Conservation (phyloP, 352 stramenopile genomes). For the Pythium guiyangense region DNA sequence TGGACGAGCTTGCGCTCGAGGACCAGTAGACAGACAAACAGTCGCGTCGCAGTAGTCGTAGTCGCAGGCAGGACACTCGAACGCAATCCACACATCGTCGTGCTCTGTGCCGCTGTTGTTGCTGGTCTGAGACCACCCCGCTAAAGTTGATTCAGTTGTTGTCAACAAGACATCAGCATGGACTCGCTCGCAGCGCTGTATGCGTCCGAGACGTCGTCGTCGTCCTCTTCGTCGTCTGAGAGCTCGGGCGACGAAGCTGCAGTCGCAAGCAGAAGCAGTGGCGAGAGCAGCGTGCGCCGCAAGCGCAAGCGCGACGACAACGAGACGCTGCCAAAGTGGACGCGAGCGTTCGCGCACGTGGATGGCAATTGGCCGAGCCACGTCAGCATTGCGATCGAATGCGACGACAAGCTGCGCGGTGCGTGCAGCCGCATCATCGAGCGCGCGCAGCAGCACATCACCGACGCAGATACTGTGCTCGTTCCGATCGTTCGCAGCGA, state of each 20-base stretch:
- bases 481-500: conserved; percentile 20
- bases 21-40: conserved; percentile 25
- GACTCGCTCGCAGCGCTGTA: conserved; percentile 16
- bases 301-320: conserved; percentile 38
- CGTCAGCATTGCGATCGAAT: conserved; percentile 42
- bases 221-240: conserved; percentile 5
- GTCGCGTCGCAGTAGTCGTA: neutral
- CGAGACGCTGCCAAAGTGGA: conserved; percentile 31
- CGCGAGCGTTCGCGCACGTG: conserved; percentile 63
- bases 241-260: conserved; percentile 15
- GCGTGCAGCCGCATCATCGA: conserved; percentile 20
- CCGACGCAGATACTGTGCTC: conserved; percentile 13
- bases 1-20: conserved; percentile 63
- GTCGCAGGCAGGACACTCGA: neutral
- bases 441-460: conserved; percentile 17
- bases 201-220: neutral
- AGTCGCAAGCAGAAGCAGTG: conserved; percentile 1
- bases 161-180: conserved; percentile 1
- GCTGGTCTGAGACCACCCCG: no score
- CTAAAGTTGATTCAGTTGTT: no score
- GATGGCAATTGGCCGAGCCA: conserved; percentile 84
- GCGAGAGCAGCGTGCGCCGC: conserved; percentile 2
- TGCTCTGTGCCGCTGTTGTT: neutral
- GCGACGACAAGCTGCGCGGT: conserved; percentile 18
- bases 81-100: no score